Percentiles rank a stretch among this genome's conserved stretches.
Evolutionary conservation across 306 rosid species (phyloP).

Genomic region (Quercus suber): DNA sequence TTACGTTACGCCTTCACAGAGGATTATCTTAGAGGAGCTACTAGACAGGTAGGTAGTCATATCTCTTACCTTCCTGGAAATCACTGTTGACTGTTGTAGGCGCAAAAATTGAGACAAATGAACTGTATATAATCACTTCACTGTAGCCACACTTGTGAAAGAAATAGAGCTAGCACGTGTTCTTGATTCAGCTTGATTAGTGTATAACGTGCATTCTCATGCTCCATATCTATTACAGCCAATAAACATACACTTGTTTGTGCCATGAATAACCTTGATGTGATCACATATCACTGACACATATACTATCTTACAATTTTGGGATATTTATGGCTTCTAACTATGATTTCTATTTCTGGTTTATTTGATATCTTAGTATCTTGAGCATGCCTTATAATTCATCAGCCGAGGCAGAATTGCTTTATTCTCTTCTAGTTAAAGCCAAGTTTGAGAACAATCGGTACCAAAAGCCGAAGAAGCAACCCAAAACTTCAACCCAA

Average conservation of each 20-base stretch:
- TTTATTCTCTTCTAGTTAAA: slow-evolving; percentile 72
- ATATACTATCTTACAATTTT: not conserved
- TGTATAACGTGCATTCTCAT: not conserved
- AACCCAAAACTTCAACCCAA: slow-evolving; percentile 59
- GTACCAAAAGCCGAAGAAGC: slow-evolving; percentile 66
- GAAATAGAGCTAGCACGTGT: not conserved
- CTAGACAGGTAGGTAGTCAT: slow-evolving; percentile 58
- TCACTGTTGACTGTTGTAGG: not conserved
- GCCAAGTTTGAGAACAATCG: slow-evolving; percentile 82
- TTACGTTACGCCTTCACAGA: slow-evolving; percentile 79
- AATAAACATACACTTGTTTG: not conserved
- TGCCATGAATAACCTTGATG: not conserved
- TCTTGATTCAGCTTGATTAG: not conserved
- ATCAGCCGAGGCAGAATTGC: slow-evolving; percentile 68
- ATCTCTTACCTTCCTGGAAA: not conserved
- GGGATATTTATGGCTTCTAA: not conserved
- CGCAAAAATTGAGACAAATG: not conserved
- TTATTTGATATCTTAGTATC: slow-evolving; percentile 49
- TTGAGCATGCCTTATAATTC: slow-evolving; percentile 53
- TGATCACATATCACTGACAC: not conserved
- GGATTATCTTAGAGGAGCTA: slow-evolving; percentile 76
- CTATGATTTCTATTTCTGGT: slow-evolving; percentile 2
- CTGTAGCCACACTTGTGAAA: not conserved
- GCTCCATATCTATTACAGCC: not conserved
- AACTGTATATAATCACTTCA: not conserved